Percentiles rank a stretch among this genome's conserved stretches.
Conservation (phyloP, 2,329 filamentous ascomycete genomes). For the Cladosporium sp. region DNA sequence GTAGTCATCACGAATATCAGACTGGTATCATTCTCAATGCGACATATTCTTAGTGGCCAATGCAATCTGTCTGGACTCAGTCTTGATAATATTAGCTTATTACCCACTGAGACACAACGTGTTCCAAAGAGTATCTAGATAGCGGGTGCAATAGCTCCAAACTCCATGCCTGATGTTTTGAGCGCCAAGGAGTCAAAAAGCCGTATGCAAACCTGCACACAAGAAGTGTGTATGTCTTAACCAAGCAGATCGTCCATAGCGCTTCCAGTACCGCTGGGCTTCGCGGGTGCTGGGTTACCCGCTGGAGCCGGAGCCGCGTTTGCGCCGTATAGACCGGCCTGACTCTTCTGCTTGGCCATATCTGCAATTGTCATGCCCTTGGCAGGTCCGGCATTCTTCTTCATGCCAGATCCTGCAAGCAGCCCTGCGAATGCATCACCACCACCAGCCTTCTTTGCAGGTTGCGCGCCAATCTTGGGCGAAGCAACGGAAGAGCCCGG, state of each 20-base stretch:
- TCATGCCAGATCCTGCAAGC: slow-evolving; percentile 60
- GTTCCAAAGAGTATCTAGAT: too few relatives aligned
- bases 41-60: too few relatives aligned
- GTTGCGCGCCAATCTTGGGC: slow-evolving; percentile 34
- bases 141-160: too few relatives aligned
- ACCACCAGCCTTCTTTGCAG: slow-evolving; percentile 47
- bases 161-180: too few relatives aligned
- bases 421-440: slow-evolving; percentile 88
- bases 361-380: slow-evolving; percentile 81
- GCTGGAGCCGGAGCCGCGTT: slow-evolving; percentile 42
- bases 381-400: slow-evolving; percentile 50
- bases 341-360: slow-evolving; percentile 96
- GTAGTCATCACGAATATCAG: too few relatives aligned
- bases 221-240: slow-evolving; percentile 18
- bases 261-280: slow-evolving; percentile 27
- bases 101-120: too few relatives aligned
- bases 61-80: too few relatives aligned
- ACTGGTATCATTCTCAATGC: too few relatives aligned
- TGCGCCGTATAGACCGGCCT: slow-evolving; percentile 87
- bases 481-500: slow-evolving; percentile 40
- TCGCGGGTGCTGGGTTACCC: slow-evolving; percentile 16
- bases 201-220: too few relatives aligned
- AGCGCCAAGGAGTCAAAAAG: too few relatives aligned
- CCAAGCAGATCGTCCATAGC: slow-evolving; percentile 43
- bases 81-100: too few relatives aligned